Conservation (phyloP, 1,284 basidiomycete species). For the Xerocomus minutiporus region DNA sequence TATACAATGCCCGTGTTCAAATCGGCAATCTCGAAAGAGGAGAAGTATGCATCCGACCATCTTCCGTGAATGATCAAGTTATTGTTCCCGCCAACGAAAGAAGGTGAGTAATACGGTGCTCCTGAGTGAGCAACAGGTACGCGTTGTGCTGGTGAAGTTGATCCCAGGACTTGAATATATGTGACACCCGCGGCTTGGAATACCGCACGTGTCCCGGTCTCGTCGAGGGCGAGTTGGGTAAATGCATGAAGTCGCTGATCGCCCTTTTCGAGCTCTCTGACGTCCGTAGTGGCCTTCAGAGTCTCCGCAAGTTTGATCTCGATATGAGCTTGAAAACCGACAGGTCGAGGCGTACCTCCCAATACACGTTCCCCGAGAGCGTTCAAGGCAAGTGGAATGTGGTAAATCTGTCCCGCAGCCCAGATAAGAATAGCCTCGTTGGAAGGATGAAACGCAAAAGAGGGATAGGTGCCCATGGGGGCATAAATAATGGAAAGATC, state of each 20-base stretch:
- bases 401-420: constrained; percentile 65
- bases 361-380: constrained; percentile 41
- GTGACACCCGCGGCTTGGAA: constrained; percentile 62
- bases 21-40: constrained; percentile 61
- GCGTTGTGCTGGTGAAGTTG: constrained; percentile 20
- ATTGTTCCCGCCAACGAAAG: constrained; percentile 50
- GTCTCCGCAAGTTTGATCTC: constrained; percentile 63
- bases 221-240: constrained; percentile 54
- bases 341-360: constrained; percentile 45
- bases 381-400: constrained; percentile 52
- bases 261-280: constrained; percentile 50
- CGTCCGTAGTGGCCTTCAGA: constrained; percentile 41
- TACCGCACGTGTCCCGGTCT: constrained; percentile 48
- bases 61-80: constrained; percentile 57
- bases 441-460: constrained; percentile 54
- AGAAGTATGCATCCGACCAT: constrained; percentile 63
- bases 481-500: constrained; percentile 59
- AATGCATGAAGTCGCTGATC: constrained; percentile 57
- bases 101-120: constrained; percentile 63
- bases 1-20: constrained; percentile 41
- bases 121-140: constrained; percentile 47
- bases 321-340: constrained; percentile 58
- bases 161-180: constrained; percentile 50
- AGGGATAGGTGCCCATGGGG: constrained; percentile 73
- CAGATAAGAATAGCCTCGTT: constrained; percentile 66